These are phyloP conservation scores for Dactylonectria macrodidyma DNA, from an alignment of 2,329 filamentous ascomycete species.

Conservation along the genomic window DNA sequence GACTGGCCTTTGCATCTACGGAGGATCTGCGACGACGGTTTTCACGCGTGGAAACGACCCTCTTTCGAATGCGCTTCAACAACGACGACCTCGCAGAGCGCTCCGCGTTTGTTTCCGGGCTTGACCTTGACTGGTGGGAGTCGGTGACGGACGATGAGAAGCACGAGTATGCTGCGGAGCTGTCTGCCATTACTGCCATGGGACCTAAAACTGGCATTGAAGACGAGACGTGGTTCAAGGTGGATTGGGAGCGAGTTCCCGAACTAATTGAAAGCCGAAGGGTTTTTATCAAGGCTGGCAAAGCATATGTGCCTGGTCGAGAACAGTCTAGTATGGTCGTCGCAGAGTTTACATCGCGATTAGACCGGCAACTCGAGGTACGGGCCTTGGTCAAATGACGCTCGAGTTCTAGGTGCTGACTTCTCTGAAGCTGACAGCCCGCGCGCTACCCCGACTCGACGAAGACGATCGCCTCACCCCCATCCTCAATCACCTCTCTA, in stretches of 20 bases:
- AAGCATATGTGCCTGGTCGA: constrained; percentile 89
- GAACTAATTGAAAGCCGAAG: constrained; percentile 87
- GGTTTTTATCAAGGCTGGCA: constrained; percentile 84
- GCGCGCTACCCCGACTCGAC: constrained; percentile 90
- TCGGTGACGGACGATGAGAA: constrained; percentile 85
- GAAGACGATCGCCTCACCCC: constrained; percentile 91
- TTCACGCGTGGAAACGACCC: constrained; percentile 86
- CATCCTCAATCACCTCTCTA: constrained; percentile 83
- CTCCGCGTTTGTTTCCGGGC: constrained; percentile 79
- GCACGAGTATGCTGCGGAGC: constrained; percentile 70
- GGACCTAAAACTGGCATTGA: constrained; percentile 64
- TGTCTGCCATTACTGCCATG: constrained; percentile 65
- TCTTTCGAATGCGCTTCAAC: constrained; percentile 87
- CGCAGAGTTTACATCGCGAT: constrained; percentile 83
- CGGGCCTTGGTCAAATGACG: constrained; percentile 30
- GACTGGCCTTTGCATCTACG: constrained; percentile 91
- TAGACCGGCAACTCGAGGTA: constrained; percentile 90
- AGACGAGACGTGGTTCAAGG: constrained; percentile 94
- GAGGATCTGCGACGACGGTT: constrained; percentile 93
- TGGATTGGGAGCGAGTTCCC: constrained; percentile 94
- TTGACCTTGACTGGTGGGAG: constrained; percentile 94
- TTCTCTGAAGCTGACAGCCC: constrained; percentile 79
- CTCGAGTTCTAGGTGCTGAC: constrained; percentile 8
- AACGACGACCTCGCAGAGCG: constrained; percentile 83
- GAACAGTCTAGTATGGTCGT: constrained; percentile 93